Conservation (phyloP, 495 filamentous ascomycete genomes). For the Penicillium desertorum region DNA sequence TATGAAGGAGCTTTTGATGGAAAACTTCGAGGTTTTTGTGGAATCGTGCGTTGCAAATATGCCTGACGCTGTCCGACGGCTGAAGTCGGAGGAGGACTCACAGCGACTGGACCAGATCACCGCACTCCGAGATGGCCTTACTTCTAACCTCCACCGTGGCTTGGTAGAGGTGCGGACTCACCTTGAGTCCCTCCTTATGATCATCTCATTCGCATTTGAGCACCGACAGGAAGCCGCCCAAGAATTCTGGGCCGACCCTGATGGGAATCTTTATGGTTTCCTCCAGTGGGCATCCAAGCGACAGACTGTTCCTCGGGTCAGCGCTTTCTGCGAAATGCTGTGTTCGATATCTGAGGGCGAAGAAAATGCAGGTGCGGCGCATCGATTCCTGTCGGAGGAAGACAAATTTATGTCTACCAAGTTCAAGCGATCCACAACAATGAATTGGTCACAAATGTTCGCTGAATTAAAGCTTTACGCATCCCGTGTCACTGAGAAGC, state of each 20-base stretch:
- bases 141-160: constrained; percentile 45
- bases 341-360: constrained; percentile 78
- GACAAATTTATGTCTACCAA: constrained; percentile 67
- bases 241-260: constrained; percentile 83
- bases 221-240: constrained; percentile 76
- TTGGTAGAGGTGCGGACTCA: constrained; percentile 63
- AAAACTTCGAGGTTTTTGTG: constrained; percentile 79
- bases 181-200: constrained; percentile 86
- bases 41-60: constrained; percentile 91
- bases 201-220: constrained; percentile 90
- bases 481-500: constrained; percentile 63
- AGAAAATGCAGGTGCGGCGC: constrained; percentile 74
- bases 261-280: constrained; percentile 89
- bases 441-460: constrained; percentile 92
- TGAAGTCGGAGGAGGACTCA: constrained; percentile 87
- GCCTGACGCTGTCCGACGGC: constrained; percentile 81
- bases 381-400: constrained; percentile 89
- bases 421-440: constrained; percentile 71
- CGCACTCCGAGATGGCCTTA: constrained; percentile 48
- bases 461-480: constrained; percentile 79
- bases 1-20: constrained; percentile 69
- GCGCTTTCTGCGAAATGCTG: constrained; percentile 94
- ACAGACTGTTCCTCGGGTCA: constrained; percentile 88
- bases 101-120: constrained; percentile 69
- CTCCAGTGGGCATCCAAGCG: constrained; percentile 91